A percentile compares a stretch with the other conserved stretches of the same genome.
Conservation (phyloP, 805 yeast genomes). For the Kluyveromyces aestuarii region DNA sequence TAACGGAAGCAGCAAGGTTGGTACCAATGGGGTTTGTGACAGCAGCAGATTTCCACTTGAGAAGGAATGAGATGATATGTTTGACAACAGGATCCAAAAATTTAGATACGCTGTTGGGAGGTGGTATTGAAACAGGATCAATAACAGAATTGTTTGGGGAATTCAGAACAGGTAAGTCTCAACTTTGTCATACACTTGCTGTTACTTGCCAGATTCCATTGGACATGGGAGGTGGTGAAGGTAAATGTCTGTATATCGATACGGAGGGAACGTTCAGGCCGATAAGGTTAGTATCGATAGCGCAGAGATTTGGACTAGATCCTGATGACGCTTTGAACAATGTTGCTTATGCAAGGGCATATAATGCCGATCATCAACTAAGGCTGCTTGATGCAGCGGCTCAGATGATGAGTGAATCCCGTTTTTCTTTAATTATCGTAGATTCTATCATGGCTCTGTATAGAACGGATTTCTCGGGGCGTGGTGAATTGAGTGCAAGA, state of each 20-base stretch:
- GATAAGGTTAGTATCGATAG: slow-evolving; percentile 77
- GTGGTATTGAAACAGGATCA: slow-evolving; percentile 96
- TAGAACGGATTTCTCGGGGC: slow-evolving; percentile 88
- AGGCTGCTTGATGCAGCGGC: slow-evolving; percentile 84
- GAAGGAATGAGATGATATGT: slow-evolving; percentile 85
- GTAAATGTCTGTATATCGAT: slow-evolving; percentile 90
- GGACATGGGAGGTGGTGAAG: slow-evolving; percentile 98
- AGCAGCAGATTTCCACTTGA: slow-evolving; percentile 85
- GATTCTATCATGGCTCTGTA: slow-evolving; percentile 96
- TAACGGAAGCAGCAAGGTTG: slow-evolving; percentile 72
- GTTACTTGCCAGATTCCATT: slow-evolving; percentile 95
- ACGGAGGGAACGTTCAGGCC: slow-evolving; percentile 98
- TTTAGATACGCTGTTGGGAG: slow-evolving; percentile 85
- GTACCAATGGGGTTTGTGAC: slow-evolving; percentile 98
- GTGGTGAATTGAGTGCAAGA: slow-evolving; percentile 93
- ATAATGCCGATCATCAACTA: slow-evolving; percentile 92
- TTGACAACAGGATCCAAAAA: slow-evolving; percentile 94
- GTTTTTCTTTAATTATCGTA: slow-evolving; percentile 85
- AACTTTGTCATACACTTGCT: slow-evolving; percentile 91
- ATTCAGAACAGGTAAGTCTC: slow-evolving; percentile 96
- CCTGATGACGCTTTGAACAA: slow-evolving; percentile 94
- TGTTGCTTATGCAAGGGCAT: slow-evolving; percentile 95
- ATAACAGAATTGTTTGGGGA: slow-evolving; percentile 96
- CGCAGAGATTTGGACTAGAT: slow-evolving; percentile 82
- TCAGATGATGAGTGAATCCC: slow-evolving; percentile 89